A percentile compares a stretch with the other conserved stretches of the same genome.
Evolutionary conservation across 169 alveolate genomes (phyloP).

Genomic region (Plasmodium ovale): DNA sequence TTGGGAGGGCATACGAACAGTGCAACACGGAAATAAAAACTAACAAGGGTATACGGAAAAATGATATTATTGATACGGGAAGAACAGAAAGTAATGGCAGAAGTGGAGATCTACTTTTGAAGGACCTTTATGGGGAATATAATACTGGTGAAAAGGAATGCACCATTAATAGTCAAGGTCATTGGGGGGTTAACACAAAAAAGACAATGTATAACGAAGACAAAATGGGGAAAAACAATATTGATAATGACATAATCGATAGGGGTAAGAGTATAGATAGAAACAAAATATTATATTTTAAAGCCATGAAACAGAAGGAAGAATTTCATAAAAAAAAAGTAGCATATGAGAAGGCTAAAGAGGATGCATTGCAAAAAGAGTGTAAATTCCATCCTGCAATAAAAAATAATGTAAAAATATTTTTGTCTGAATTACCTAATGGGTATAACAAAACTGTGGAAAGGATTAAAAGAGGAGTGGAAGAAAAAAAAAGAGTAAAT

Average conservation of each 20-base stretch:
- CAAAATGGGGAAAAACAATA: not conserved
- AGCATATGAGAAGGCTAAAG: slow-evolving; percentile 19
- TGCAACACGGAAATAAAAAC: not conserved
- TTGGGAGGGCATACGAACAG: not conserved
- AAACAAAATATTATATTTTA: slow-evolving; percentile 45
- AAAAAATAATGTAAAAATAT: slow-evolving; percentile 59
- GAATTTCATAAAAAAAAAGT: slow-evolving; percentile 17
- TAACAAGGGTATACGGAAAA: not conserved
- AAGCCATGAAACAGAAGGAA: slow-evolving; percentile 58
- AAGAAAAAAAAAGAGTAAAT: slow-evolving; percentile 51
- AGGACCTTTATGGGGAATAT: too few species aligned
- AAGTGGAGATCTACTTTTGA: too few species aligned
- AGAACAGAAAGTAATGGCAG: too few species aligned
- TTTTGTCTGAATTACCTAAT: slow-evolving; percentile 31
- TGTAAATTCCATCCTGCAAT: slow-evolving; percentile 44
- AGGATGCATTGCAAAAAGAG: slow-evolving; percentile 46
- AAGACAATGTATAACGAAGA: not conserved
- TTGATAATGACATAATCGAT: not conserved
- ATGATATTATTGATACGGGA: not conserved
- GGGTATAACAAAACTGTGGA: slow-evolving; percentile 66
- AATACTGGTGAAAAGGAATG: not conserved
- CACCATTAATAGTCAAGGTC: not conserved
- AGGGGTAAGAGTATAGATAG: not conserved
- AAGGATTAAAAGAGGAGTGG: slow-evolving; percentile 69
- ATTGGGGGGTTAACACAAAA: not conserved